Conservation (phyloP, 768 basidiomycete species). For the Russula sp. region DNA sequence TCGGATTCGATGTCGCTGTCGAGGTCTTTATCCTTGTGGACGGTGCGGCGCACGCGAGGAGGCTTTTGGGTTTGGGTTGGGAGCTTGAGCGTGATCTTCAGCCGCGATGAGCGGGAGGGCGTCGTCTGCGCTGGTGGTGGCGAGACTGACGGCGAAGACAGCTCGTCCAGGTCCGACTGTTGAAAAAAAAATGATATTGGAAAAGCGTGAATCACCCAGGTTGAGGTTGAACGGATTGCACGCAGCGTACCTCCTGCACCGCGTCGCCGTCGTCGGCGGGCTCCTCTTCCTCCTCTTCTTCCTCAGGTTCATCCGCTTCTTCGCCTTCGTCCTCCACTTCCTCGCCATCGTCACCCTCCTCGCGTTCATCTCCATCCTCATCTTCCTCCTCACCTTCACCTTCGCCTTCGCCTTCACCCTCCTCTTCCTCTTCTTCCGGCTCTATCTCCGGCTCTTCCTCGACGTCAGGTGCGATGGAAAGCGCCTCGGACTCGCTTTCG, state of each 20-base stretch:
- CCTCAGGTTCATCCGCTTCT: slow-evolving; percentile 13
- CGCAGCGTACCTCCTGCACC: slow-evolving; percentile 10
- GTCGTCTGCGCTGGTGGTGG: slow-evolving; percentile 21
- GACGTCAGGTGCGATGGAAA: slow-evolving; percentile 25
- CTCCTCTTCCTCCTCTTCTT: slow-evolving; percentile 20
- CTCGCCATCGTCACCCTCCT: slow-evolving; percentile 35
- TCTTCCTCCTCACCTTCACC: slow-evolving; percentile 37
- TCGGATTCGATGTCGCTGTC: slow-evolving; percentile 38
- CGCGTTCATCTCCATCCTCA: slow-evolving; percentile 12
- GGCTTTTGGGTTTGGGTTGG: slow-evolving; percentile 31
- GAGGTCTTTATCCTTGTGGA: slow-evolving; percentile 27
- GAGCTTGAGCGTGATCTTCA: slow-evolving; percentile 58
- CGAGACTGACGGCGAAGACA: slow-evolving; percentile 21
- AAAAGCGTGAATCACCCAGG: not conserved
- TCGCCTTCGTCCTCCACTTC: slow-evolving; percentile 18
- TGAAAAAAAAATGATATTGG: not conserved
- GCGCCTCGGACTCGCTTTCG: slow-evolving; percentile 18
- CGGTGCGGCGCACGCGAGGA: slow-evolving; percentile 6
- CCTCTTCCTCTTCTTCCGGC: slow-evolving; percentile 28
- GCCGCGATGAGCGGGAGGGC: slow-evolving; percentile 32
- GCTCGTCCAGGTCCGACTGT: slow-evolving; percentile 19
- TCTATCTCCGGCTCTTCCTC: slow-evolving; percentile 36
- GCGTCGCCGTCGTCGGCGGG: slow-evolving; percentile 24
- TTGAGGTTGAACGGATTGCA: too few relatives aligned
- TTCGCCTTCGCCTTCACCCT: slow-evolving; percentile 29